These are phyloP conservation scores for Mycena alexandri DNA, from an alignment of 768 basidiomycete species.

Conservation along the genomic window DNA sequence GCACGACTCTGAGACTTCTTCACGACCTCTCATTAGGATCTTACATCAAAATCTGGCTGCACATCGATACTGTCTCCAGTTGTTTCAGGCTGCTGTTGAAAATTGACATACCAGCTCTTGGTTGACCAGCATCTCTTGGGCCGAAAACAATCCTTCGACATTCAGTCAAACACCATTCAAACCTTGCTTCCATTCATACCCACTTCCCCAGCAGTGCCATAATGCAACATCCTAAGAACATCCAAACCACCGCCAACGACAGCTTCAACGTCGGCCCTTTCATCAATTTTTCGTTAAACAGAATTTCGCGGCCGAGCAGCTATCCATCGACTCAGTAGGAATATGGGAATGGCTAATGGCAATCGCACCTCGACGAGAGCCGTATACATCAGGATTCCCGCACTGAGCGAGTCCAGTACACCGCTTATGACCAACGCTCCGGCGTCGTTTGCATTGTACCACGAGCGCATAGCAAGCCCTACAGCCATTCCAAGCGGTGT, in stretches of 20 bases:
- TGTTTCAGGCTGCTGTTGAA: no score
- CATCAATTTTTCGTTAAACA: constrained; percentile 90
- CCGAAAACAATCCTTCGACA: no score
- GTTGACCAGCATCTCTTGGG: no score
- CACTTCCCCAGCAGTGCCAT: constrained; percentile 94
- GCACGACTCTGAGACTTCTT: no score
- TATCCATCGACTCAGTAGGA: constrained; percentile 42
- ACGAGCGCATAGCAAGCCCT: constrained; percentile 79
- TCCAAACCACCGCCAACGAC: constrained; percentile 74
- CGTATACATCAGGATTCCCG: constrained; percentile 93
- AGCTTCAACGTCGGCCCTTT: constrained; percentile 65
- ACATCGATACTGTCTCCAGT: no score
- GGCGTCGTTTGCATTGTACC: constrained; percentile 84
- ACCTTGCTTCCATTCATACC: constrained; percentile 53
- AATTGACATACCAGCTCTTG: no score
- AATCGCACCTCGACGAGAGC: constrained; percentile 81
- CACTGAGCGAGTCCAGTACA: constrained; percentile 84
- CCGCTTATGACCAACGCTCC: constrained; percentile 88
- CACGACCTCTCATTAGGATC: no score
- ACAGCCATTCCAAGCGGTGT: constrained; percentile 91
- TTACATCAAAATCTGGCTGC: no score
- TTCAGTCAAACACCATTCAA: no score
- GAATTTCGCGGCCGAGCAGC: constrained; percentile 94
- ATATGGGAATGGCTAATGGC: neutral
- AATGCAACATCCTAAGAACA: constrained; percentile 82